Evolutionary conservation across 2,329 filamentous ascomycete genomes (phyloP).

Genomic region (Talaromyces piceae): DNA sequence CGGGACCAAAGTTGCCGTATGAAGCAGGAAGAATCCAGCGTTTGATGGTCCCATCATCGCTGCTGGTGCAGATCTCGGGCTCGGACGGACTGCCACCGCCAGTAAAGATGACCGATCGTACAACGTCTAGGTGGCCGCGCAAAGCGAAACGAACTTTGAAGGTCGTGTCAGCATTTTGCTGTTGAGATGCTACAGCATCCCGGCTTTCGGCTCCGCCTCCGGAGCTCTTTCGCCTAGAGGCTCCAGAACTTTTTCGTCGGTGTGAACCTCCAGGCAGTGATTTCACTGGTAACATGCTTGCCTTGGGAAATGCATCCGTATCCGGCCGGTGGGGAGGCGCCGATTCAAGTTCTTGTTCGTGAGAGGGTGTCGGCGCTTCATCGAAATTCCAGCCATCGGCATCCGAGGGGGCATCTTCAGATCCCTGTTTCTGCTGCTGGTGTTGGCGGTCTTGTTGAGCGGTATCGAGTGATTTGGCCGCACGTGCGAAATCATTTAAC

Average conservation of each 20-base stretch:
- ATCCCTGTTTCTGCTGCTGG: not conserved
- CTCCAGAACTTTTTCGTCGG: slow-evolving; percentile 64
- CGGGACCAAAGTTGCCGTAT: slow-evolving; percentile 55
- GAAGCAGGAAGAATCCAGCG: slow-evolving; percentile 88
- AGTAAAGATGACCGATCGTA: slow-evolving; percentile 92
- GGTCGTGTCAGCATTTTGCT: slow-evolving; percentile 58
- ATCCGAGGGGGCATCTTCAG: slow-evolving; percentile 38
- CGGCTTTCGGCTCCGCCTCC: slow-evolving; percentile 54
- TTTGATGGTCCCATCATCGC: slow-evolving; percentile 93
- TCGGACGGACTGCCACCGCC: slow-evolving; percentile 92
- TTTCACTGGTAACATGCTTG: slow-evolving; percentile 68
- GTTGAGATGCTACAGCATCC: slow-evolving; percentile 32
- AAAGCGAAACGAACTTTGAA: slow-evolving; percentile 93
- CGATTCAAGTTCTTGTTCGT: slow-evolving; percentile 34
- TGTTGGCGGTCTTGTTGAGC: slow-evolving; percentile 30
- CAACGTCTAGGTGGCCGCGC: slow-evolving; percentile 85
- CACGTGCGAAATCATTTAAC: not conserved
- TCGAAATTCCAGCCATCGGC: slow-evolving; percentile 90
- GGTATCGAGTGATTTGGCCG: slow-evolving; percentile 28
- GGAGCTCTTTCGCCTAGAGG: not conserved
- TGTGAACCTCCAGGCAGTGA: slow-evolving; percentile 68
- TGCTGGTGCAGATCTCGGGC: slow-evolving; percentile 91
- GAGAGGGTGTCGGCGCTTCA: slow-evolving; percentile 52
- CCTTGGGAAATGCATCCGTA: slow-evolving; percentile 77
- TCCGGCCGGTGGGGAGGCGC: slow-evolving; percentile 63